Conservation (phyloP, 1,284 basidiomycete genomes). For the Thecaphora thlaspeos region DNA sequence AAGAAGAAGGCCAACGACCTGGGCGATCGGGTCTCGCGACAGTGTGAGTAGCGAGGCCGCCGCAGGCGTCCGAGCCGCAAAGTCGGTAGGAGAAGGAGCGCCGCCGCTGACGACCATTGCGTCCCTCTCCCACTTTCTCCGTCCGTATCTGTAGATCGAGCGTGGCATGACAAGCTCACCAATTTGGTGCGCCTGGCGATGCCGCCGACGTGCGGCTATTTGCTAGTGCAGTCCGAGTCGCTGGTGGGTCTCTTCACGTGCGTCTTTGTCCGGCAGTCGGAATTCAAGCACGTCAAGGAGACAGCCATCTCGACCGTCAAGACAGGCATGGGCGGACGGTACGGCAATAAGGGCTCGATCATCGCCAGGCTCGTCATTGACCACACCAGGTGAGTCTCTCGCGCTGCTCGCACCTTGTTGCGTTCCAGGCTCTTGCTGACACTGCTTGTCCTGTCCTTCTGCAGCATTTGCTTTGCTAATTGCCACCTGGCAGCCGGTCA, state of each 20-base stretch:
- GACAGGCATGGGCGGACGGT: slow-evolving; percentile 83
- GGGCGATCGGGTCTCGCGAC: slow-evolving; percentile 35
- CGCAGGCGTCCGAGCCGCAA: too few relatives aligned
- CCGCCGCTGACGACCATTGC: neutral
- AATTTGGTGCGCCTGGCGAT: slow-evolving; percentile 43
- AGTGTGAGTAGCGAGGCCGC: slow-evolving; percentile 4
- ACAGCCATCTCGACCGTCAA: slow-evolving; percentile 78
- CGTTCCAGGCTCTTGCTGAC: neutral
- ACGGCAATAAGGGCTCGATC: slow-evolving; percentile 97
- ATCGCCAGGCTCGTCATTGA: slow-evolving; percentile 84
- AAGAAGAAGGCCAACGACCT: slow-evolving; percentile 42
- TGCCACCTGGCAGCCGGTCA: slow-evolving; percentile 95
- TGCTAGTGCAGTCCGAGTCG: slow-evolving; percentile 79
- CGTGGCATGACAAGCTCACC: slow-evolving; percentile 49
- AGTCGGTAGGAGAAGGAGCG: neutral
- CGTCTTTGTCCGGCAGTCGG: slow-evolving; percentile 72
- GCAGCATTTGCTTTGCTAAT: slow-evolving; percentile 82
- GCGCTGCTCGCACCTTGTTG: too few relatives aligned
- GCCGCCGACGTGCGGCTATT: slow-evolving; percentile 64
- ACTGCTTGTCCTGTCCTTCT: neutral
- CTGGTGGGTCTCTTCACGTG: slow-evolving; percentile 87
- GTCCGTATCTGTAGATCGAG: slow-evolving; percentile 5
- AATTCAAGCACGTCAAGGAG: slow-evolving; percentile 66
- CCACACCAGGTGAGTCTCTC: slow-evolving; percentile 61
- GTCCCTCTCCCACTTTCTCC: neutral